Conservation (phyloP, 75 land plant genomes). For the Picea sitchensis region DNA sequence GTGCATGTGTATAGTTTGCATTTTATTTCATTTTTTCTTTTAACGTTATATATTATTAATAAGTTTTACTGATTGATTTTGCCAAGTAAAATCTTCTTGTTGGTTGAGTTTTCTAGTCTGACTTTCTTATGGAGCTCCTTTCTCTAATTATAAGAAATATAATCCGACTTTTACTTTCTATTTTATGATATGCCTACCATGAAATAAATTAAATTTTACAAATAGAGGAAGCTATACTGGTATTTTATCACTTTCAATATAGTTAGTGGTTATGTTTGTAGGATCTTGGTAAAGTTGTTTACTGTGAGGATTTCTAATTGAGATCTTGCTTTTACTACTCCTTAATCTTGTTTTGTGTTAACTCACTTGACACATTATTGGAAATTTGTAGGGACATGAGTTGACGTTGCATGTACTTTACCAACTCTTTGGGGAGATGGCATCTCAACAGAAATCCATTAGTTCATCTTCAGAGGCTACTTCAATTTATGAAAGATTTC, state of each 20-base stretch:
- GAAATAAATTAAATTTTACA: neutral
- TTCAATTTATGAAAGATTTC: constrained; percentile 73
- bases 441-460: constrained; percentile 49
- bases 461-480: constrained; percentile 55
- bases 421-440: constrained; percentile 67
- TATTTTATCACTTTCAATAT: neutral
- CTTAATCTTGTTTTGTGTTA: neutral
- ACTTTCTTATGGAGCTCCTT: too few relatives aligned
- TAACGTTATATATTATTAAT: too few relatives aligned
- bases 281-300: neutral
- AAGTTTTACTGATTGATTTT: neutral
- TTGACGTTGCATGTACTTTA: constrained; percentile 91
- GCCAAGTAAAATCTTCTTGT: neutral
- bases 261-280: neutral
- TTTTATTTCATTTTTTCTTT: too few relatives aligned
- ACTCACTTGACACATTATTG: neutral
- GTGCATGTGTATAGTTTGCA: too few relatives aligned
- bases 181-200: neutral
- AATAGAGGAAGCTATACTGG: neutral
- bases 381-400: constrained; percentile 85
- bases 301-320: neutral
- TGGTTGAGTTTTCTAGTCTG: too few relatives aligned
- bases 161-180: too few relatives aligned
- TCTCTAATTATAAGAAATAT: too few relatives aligned
- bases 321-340: neutral